These are phyloP conservation scores for Themeda triandra DNA, from an alignment of 176 grass and related monocot genomes.

Conservation along the genomic window DNA sequence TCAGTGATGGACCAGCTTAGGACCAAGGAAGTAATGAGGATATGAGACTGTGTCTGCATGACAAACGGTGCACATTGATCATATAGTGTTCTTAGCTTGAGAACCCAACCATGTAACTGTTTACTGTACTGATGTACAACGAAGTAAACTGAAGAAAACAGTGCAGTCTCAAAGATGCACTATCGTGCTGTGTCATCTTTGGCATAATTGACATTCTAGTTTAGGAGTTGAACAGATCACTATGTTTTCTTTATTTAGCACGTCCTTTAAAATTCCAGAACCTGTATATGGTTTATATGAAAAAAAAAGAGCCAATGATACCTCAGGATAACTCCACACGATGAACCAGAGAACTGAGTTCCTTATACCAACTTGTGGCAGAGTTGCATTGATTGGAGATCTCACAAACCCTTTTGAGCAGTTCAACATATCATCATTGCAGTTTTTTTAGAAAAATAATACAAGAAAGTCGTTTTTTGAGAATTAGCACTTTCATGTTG, in stretches of 20 bases:
- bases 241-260: neutral
- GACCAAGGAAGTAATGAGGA: constrained; percentile 54
- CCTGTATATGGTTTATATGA: neutral
- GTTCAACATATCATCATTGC: neutral
- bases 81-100: neutral
- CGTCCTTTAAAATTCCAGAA: neutral
- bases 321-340: constrained; percentile 24
- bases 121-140: too few species aligned
- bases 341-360: neutral
- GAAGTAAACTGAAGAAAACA: neutral
- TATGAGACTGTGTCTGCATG: constrained; percentile 50
- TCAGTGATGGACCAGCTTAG: constrained; percentile 70
- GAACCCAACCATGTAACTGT: neutral
- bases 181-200: neutral
- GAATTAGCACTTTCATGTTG: neutral
- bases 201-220: neutral
- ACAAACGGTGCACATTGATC: neutral
- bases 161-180: neutral
- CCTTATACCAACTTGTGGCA: constrained; percentile 8
- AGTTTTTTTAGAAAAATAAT: neutral
- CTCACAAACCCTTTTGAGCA: constrained; percentile 7
- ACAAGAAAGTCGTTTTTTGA: neutral
- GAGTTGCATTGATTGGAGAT: constrained; percentile 6
- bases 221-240: neutral
- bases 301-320: neutral